Evolutionary conservation across 2,329 filamentous ascomycete genomes (phyloP).

Genomic region (Ceratocystis variospora): DNA sequence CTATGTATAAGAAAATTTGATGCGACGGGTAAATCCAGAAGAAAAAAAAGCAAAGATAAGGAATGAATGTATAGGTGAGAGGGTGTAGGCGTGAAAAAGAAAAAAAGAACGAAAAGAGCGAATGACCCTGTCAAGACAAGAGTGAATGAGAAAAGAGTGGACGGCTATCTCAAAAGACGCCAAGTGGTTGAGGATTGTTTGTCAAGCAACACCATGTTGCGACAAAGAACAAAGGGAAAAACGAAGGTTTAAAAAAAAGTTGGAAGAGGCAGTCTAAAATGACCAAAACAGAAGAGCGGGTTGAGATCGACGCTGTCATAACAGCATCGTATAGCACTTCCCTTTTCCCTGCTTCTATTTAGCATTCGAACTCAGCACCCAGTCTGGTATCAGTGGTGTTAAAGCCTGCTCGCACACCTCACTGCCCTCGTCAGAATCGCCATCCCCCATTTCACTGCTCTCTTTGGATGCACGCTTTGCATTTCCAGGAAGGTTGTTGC

Average conservation of each 20-base stretch:
- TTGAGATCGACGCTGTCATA: neutral
- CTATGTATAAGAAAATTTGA: neutral
- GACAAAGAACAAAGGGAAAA: conserved; percentile 2
- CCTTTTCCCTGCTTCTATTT: conserved; percentile 27
- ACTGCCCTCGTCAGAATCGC: conserved; percentile 9
- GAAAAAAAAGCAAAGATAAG: neutral
- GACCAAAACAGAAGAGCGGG: neutral
- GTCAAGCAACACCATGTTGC: neutral
- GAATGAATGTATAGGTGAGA: neutral
- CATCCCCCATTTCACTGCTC: conserved; percentile 19
- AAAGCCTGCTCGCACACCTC: conserved; percentile 31
- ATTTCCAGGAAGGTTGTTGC: conserved; percentile 22
- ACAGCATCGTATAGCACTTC: conserved; percentile 1
- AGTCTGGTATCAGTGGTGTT: conserved; percentile 49
- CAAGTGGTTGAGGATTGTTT: neutral
- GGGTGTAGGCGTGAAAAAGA: neutral
- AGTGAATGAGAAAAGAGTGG: conserved; percentile 9
- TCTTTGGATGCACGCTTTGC: conserved; percentile 19
- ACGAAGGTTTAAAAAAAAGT: neutral
- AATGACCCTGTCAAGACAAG: neutral
- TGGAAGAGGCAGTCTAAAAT: neutral
- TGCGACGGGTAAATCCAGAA: neutral
- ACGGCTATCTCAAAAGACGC: conserved; percentile 15
- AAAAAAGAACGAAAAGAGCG: neutral
- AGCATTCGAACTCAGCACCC: conserved; percentile 41